A percentile compares a stretch with the other conserved stretches of the same genome.
These are phyloP conservation scores for Pisolithus tinctorius DNA, from an alignment of 768 basidiomycete genomes.

Conservation along the genomic window DNA sequence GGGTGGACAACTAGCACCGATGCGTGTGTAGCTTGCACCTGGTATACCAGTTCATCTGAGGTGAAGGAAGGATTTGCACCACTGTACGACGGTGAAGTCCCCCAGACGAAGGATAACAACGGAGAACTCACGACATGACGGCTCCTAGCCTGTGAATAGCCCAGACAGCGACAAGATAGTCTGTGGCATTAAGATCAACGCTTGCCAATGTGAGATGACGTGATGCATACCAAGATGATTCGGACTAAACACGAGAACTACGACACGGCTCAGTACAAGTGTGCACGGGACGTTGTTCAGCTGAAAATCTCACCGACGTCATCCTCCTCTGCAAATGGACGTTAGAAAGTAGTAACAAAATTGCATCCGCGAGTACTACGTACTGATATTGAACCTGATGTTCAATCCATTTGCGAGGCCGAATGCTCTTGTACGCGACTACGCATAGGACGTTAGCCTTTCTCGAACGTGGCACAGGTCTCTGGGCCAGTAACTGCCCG, in stretches of 20 bases:
- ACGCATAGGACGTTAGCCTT: not conserved
- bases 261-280: conserved; percentile 3
- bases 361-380: conserved; percentile 5
- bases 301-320: conserved; percentile 31
- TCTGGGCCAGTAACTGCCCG: too few relatives aligned
- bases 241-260: conserved; percentile 59
- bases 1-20: conserved; percentile 45
- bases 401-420: conserved; percentile 34
- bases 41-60: conserved; percentile 50
- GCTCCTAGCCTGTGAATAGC: conserved; percentile 52
- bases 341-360: not conserved
- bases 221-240: conserved; percentile 53
- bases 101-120: not conserved
- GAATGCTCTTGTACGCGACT: conserved; percentile 31
- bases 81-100: conserved; percentile 24
- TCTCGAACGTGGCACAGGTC: not conserved
- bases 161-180: conserved; percentile 51
- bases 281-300: not conserved
- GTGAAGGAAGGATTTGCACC: conserved; percentile 60
- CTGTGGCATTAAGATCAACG: conserved; percentile 19
- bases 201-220: not conserved
- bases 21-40: conserved; percentile 43
- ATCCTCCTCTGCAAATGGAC: conserved; percentile 24
- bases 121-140: conserved; percentile 44
- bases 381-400: conserved; percentile 28